Base-by-base conservation (phyloP, 768 basidiomycete genomes). In the Auriscalpium vulgare region DNA sequence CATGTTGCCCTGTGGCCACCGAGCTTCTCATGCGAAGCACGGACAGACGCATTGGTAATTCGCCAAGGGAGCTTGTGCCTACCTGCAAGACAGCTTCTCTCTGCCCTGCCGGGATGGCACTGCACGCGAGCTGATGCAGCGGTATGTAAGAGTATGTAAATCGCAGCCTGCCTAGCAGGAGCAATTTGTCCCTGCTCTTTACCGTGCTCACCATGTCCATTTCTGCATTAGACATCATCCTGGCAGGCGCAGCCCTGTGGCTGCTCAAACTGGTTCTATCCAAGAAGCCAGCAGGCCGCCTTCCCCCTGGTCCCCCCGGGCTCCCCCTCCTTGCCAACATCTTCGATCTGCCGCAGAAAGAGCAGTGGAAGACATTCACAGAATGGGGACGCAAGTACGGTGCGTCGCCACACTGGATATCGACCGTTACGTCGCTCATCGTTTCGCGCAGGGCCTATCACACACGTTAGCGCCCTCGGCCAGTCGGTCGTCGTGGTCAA, bases 171-270 rank as follows among this genome's bases (percentile, higher is more conserved):
- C n/a, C n/a, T n/a, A n/a, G 23, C 23, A 29, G 23, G 23, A 29
- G 23, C 23, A 29, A n/a, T n/a, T n/a, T n/a, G n/a, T 29, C 23
- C 23, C 23, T 29, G 23, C 23, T 29, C 23, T 29, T 29, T 29
- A 2, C 5, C 23, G 23, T 29, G 23, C 23, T 29, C 23, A 29
- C 23, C 40, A 50, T 62, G 55, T 74, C 75, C 71, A 72, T 72
- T 74, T 16, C 47, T 2, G 13, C 23, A 11, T 2, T 47, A 11
- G 47, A 47, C 21, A 2, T 47, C 23, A 3, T 29, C n/a, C 23
- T 47, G 10, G 47, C 23, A 3, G 47, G 47, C 23, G 17, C 9
- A 10, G 47, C 47, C 47, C 47, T 47, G 4, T 47, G 21, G 16
- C 47, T 47, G 2, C 14, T 47, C n/a, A 47, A 21, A 8, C 21